A percentile compares a stretch with the other conserved stretches of the same genome.
Evolutionary conservation across 225 moss, liverwort and hornwort species (phyloP).

Genomic region (Ulota crispa): DNA sequence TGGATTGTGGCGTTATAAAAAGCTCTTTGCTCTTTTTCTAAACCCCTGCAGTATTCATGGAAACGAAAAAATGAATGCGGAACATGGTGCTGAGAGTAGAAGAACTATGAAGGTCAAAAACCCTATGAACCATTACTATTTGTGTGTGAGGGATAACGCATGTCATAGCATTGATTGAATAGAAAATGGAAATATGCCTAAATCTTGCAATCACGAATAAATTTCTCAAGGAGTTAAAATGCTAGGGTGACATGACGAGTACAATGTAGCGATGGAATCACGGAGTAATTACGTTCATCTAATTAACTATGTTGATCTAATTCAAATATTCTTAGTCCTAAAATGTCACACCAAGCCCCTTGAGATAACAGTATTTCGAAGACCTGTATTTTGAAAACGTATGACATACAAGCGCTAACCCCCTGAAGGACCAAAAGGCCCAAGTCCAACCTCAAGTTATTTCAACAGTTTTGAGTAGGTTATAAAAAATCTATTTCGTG

Average conservation of each 20-base stretch:
- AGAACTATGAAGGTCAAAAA: background rate
- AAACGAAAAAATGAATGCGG: background rate
- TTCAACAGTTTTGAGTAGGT: background rate
- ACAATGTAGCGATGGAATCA: background rate
- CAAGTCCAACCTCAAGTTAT: background rate
- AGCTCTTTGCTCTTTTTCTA: conserved; percentile 64
- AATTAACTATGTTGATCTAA: background rate
- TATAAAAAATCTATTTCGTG: background rate
- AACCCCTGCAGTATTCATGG: conserved; percentile 47
- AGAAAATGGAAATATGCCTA: background rate
- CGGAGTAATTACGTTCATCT: background rate
- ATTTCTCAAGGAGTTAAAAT: background rate
- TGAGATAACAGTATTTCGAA: too few relatives aligned
- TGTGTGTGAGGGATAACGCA: conserved; percentile 22
- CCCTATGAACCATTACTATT: conserved; percentile 52
- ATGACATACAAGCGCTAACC: background rate
- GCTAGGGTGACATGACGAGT: background rate
- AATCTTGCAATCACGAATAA: background rate
- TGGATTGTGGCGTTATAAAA: conserved; percentile 61
- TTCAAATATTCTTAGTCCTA: background rate
- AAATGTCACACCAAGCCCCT: too few relatives aligned
- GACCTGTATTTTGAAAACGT: too few relatives aligned
- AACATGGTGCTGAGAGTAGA: background rate
- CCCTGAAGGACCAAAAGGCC: background rate
- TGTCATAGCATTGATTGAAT: background rate